A percentile compares a stretch with the other conserved stretches of the same genome.
These are phyloP conservation scores for Candida frijolesensis DNA, from an alignment of 1,139 yeast genomes.

Conservation along the genomic window DNA sequence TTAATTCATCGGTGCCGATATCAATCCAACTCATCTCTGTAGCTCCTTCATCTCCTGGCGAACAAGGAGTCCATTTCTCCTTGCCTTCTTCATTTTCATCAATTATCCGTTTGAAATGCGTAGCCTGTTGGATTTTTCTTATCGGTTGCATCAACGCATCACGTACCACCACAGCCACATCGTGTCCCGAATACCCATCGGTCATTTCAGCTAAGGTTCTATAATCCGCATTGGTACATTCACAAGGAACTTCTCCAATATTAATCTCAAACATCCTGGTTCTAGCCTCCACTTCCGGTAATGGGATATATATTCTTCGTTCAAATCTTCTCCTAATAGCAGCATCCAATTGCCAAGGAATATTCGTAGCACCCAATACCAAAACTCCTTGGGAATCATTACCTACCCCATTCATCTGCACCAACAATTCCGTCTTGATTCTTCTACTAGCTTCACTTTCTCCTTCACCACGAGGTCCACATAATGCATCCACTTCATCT, in stretches of 20 bases:
- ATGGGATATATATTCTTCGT: slow-evolving; percentile 88
- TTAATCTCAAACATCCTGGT: slow-evolving; percentile 92
- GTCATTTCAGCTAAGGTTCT: slow-evolving; percentile 87
- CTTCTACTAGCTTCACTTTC: slow-evolving; percentile 96
- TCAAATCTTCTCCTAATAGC: slow-evolving; percentile 97
- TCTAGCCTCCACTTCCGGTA: slow-evolving; percentile 91
- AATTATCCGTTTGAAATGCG: slow-evolving; percentile 76
- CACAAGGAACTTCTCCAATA: slow-evolving; percentile 88
- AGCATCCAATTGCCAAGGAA: slow-evolving; percentile 98
- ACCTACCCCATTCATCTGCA: slow-evolving; percentile 99
- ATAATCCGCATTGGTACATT: slow-evolving; percentile 71
- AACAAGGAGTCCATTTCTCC: slow-evolving; percentile 79
- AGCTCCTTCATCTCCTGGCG: slow-evolving; percentile 92
- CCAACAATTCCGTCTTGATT: slow-evolving; percentile 92
- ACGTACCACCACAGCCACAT: slow-evolving; percentile 92
- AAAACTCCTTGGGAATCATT: slow-evolving; percentile 91
- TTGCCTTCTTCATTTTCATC: slow-evolving; percentile 38
- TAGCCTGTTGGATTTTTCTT: slow-evolving; percentile 92
- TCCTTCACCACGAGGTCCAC: slow-evolving; percentile 98
- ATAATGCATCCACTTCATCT: slow-evolving; percentile 96
- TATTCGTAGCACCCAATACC: slow-evolving; percentile 96
- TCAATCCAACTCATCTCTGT: slow-evolving; percentile 93
- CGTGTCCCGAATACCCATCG: slow-evolving; percentile 97
- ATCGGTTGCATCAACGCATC: slow-evolving; percentile 99
- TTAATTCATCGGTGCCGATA: slow-evolving; percentile 82